Evolutionary conservation across 306 rosid species (phyloP), one percentile per base, ranked within the genome.

Genomic region (Crotalaria pallida): DNA sequence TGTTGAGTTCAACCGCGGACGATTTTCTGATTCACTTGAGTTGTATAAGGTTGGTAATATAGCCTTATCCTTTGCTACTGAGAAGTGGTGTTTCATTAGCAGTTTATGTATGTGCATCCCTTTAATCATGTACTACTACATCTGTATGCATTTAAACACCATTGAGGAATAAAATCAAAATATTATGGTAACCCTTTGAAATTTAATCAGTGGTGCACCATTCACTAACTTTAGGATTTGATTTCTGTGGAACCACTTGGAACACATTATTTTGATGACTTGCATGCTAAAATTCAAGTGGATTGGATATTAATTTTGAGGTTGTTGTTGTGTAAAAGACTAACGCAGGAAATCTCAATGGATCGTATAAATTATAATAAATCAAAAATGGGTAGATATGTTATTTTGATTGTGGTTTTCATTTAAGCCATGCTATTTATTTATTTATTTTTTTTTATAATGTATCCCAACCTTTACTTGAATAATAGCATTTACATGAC

Each of bases 1-100:
- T 48, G 99, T 95, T 69, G 96, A 91, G 86, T 95, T 89, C 85
- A 95, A 91, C 67, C 96, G 93, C 17, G 96, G 91, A 67, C 92
- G 84, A 70, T 95, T 72, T 80, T 83, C 89, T 24, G 99, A 95
- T 80, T 95, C 97, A 1, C 84, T 91, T 73, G 97, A 89, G 81
- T 72, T 95, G 83, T 91, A 95, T 77, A 95, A 95, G 99, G 99
- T 95, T 71, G 69, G 96, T 83, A 19, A 68, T 73, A 48, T 74
- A 44, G 58, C 67, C 55, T 34, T 73, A 4, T 74, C 47, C 41
- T 78, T 73, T 83, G 63, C 50, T 40, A 27, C 34, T 67, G 53
- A 62, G 31, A 67, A 60, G 64, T 69, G 33, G 58, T 65, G 38
- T 45, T 44, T 33, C 72, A 64, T 71, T 48, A 24, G 52, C 58